These are phyloP conservation scores for Oryza glumipatula DNA, from an alignment of 176 grass and related monocot genomes.

Conservation along the genomic window DNA sequence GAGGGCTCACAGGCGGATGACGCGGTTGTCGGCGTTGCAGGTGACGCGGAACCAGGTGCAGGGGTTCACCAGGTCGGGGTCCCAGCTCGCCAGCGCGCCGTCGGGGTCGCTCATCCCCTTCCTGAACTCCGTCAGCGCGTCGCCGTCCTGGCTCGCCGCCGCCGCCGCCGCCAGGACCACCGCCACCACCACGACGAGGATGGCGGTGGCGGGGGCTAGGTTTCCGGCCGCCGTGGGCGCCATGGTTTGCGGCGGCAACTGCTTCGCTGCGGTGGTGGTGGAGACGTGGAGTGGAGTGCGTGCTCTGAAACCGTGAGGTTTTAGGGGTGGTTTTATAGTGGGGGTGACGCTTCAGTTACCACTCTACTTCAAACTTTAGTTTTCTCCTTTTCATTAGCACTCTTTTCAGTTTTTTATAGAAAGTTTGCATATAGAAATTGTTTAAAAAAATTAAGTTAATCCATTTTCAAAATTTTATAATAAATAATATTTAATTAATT, in stretches of 20 bases:
- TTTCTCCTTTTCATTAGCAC: no score
- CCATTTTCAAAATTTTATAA: no score
- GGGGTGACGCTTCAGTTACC: no score
- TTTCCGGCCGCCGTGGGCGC: constrained; percentile 29
- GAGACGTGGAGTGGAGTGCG: not conserved
- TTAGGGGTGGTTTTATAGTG: not conserved
- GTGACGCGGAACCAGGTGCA: constrained; percentile 72
- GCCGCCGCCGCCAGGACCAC: no score
- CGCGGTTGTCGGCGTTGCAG: constrained; percentile 54
- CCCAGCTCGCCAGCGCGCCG: constrained; percentile 61
- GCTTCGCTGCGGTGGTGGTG: not conserved
- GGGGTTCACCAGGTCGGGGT: constrained; percentile 58
- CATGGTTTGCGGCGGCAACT: constrained; percentile 14
- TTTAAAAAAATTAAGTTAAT: no score
- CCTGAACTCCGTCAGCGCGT: constrained; percentile 46
- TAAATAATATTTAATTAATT: no score
- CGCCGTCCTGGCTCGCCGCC: constrained; percentile 42
- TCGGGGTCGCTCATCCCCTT: constrained; percentile 48
- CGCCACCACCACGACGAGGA: not conserved
- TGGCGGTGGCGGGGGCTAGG: not conserved
- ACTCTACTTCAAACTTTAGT: no score
- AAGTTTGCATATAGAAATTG: no score
- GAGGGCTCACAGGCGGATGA: constrained; percentile 59
- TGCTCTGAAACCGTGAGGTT: not conserved
- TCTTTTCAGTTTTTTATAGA: no score